These are phyloP conservation scores for Zymoseptoria crescenta DNA, from an alignment of 2,329 filamentous ascomycete genomes.

Conservation along the genomic window DNA sequence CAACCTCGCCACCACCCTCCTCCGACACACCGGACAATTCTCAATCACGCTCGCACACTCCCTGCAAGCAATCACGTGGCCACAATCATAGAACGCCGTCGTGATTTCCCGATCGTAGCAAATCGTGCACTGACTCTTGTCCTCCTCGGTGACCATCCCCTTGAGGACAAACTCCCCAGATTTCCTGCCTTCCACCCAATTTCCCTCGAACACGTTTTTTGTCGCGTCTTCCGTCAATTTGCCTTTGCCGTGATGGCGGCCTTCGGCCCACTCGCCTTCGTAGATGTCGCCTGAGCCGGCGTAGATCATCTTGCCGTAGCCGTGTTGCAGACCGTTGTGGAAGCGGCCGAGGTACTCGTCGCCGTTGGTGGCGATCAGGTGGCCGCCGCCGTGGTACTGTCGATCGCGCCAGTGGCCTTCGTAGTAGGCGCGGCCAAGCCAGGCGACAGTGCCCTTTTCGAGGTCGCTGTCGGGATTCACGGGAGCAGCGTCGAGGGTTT, in stretches of 20 bases:
- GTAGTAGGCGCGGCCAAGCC: constrained; percentile 51
- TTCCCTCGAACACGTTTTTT: constrained; percentile 54
- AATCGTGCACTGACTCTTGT: constrained; percentile 52
- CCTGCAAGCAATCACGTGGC: constrained; percentile 54
- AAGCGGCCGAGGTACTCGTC: constrained; percentile 51
- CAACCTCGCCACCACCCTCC: constrained; percentile 48
- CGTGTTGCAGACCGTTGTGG: constrained; percentile 45
- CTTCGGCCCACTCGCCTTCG: constrained; percentile 52
- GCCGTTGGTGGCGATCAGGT: constrained; percentile 46
- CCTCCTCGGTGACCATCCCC: constrained; percentile 55
- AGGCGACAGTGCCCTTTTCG: constrained; percentile 38
- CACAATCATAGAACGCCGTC: constrained; percentile 55
- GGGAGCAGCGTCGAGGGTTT: constrained; percentile 31
- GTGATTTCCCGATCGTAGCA: constrained; percentile 55
- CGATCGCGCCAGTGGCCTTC: constrained; percentile 39
- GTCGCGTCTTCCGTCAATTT: constrained; percentile 49
- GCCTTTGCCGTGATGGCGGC: constrained; percentile 54
- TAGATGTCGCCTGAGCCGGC: constrained; percentile 56
- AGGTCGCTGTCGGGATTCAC: constrained; percentile 1
- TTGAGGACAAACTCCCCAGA: constrained; percentile 55
- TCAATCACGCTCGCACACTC: constrained; percentile 53
- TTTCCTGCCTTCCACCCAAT: constrained; percentile 53
- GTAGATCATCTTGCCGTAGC: constrained; percentile 51
- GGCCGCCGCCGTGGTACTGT: constrained; percentile 47
- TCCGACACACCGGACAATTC: constrained; percentile 54